These are phyloP conservation scores for Dentiscutata heterogama DNA, from an alignment of 371 early-diverging fungal genomes.

Conservation along the genomic window DNA sequence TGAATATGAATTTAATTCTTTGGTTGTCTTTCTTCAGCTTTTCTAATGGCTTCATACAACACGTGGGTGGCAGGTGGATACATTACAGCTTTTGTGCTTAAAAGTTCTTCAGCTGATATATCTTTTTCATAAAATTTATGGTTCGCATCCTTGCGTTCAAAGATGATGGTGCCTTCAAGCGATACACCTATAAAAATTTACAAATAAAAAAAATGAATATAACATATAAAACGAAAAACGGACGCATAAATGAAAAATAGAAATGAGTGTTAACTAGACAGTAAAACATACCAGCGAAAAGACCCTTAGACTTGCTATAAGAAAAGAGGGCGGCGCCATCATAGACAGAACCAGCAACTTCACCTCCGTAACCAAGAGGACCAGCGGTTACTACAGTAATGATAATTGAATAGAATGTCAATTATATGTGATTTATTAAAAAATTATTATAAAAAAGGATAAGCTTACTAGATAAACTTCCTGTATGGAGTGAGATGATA, in stretches of 20 bases:
- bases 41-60: conserved; percentile 56
- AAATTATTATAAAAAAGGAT: conserved; percentile 35
- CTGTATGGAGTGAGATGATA: background rate
- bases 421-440: conserved; percentile 45
- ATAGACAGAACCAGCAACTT: conserved; percentile 69
- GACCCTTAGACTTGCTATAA: conserved; percentile 79
- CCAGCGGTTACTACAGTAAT: conserved; percentile 80
- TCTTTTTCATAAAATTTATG: conserved; percentile 62
- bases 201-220: too few species aligned
- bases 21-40: conserved; percentile 51
- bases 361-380: conserved; percentile 82
- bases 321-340: conserved; percentile 65
- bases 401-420: conserved; percentile 43
- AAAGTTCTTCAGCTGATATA: conserved; percentile 62
- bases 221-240: too few species aligned
- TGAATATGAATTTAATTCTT: background rate
- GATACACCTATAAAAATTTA: conserved; percentile 49
- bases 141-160: conserved; percentile 67
- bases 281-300: conserved; percentile 74
- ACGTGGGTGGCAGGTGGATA: conserved; percentile 50
- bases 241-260: background rate
- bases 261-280: too few species aligned
- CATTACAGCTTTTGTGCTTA: conserved; percentile 52
- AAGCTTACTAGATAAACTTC: background rate
- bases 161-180: conserved; percentile 66